Percentiles rank a stretch among this genome's conserved stretches.
These are phyloP conservation scores for Trichoderma gracile DNA, from an alignment of 2,329 filamentous ascomycete species.

Conservation along the genomic window DNA sequence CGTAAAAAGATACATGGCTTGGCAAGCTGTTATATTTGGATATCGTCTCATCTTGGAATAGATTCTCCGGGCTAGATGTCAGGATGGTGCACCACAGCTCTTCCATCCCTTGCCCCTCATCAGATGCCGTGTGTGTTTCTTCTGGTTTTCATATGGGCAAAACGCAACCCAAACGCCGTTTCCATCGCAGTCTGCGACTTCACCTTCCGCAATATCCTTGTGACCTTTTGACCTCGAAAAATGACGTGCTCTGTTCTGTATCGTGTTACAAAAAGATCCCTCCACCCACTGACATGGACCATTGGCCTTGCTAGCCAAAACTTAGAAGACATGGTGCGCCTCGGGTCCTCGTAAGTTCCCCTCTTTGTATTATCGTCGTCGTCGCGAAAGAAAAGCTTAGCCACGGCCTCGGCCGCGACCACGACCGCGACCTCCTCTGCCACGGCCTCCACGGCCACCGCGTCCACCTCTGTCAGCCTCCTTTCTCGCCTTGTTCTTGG, in stretches of 20 bases:
- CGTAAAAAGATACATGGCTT: neutral
- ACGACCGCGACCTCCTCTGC: slow-evolving; percentile 45
- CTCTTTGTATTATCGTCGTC: slow-evolving; percentile 16
- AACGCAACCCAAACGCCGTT: slow-evolving; percentile 41
- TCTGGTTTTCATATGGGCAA: slow-evolving; percentile 33
- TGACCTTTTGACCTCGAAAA: slow-evolving; percentile 28
- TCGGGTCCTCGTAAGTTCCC: neutral
- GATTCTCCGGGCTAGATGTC: slow-evolving; percentile 30
- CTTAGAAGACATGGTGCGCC: slow-evolving; percentile 2
- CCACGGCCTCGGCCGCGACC: slow-evolving; percentile 44
- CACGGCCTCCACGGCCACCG: slow-evolving; percentile 55
- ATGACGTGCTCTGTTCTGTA: slow-evolving; percentile 26
- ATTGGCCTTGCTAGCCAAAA: neutral
- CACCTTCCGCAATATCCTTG: slow-evolving; percentile 30
- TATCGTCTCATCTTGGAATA: slow-evolving; percentile 30
- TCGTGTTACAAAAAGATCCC: slow-evolving; percentile 9
- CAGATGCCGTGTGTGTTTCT: slow-evolving; percentile 31
- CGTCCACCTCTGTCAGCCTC: slow-evolving; percentile 65
- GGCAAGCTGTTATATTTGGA: slow-evolving; percentile 36
- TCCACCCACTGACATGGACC: neutral
- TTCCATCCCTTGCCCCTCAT: slow-evolving; percentile 28
- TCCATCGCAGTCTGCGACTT: slow-evolving; percentile 36
- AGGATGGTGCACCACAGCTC: slow-evolving; percentile 32
- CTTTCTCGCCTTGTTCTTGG: slow-evolving; percentile 99
- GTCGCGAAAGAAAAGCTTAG: slow-evolving; percentile 3